These are phyloP conservation scores for Colletotrichum somersetense DNA, from an alignment of 2,329 filamentous ascomycete species.

Conservation along the genomic window DNA sequence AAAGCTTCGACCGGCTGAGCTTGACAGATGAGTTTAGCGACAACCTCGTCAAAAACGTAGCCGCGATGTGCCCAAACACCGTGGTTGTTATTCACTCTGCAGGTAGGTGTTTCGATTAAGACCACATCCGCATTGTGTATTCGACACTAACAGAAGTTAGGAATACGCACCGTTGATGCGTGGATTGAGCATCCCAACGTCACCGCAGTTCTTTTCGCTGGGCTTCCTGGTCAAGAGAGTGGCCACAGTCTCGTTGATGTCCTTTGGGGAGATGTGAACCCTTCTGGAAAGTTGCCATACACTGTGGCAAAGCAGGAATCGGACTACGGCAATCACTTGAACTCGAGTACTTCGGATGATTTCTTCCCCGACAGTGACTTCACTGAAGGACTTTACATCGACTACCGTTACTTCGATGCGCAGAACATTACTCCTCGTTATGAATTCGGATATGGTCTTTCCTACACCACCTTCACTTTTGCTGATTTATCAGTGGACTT, in stretches of 20 bases:
- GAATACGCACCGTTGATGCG: conserved; percentile 67
- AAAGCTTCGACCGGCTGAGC: conserved; percentile 74
- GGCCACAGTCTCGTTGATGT: conserved; percentile 67
- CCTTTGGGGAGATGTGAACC: conserved; percentile 68
- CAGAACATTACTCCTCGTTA: conserved; percentile 62
- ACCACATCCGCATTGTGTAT: conserved; percentile 44
- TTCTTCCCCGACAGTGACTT: conserved; percentile 65
- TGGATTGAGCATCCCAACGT: conserved; percentile 75
- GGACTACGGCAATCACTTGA: conserved; percentile 65
- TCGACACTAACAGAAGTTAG: conserved; percentile 3
- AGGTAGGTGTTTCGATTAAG: conserved; percentile 45
- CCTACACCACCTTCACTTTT: conserved; percentile 67
- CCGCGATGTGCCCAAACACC: conserved; percentile 70
- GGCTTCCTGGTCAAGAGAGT: conserved; percentile 74
- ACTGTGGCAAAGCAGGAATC: conserved; percentile 68
- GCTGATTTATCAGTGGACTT: conserved; percentile 55
- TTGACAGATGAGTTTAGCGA: conserved; percentile 77
- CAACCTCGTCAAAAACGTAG: conserved; percentile 67
- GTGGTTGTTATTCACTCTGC: conserved; percentile 76
- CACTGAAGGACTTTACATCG: conserved; percentile 63
- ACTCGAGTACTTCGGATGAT: conserved; percentile 48
- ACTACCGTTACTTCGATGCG: conserved; percentile 68
- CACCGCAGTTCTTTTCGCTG: conserved; percentile 73
- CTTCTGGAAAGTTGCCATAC: conserved; percentile 71
- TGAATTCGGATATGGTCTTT: conserved; percentile 69